Evolutionary conservation across 352 stramenopile genomes (phyloP).

Genomic region (Phytophthora syringae): DNA sequence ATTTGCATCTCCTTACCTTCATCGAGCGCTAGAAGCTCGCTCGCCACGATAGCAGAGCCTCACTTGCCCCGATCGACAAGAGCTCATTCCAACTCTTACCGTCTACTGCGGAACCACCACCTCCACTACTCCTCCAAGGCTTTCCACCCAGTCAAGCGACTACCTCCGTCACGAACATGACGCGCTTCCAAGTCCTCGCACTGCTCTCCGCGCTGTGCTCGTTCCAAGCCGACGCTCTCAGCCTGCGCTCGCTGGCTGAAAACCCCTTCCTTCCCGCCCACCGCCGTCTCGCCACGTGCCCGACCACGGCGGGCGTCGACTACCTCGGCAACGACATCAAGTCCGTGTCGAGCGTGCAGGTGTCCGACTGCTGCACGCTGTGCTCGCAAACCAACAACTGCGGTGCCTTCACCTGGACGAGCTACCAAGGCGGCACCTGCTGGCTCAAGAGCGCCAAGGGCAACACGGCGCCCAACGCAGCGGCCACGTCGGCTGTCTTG

Average conservation of each 20-base stretch:
- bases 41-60: not conserved
- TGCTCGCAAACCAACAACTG: slow-evolving; percentile 29
- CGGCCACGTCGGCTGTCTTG: slow-evolving; percentile 26
- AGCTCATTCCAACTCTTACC: slow-evolving; percentile 29
- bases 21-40: no score
- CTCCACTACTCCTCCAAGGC: slow-evolving; percentile 24
- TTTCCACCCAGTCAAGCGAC: slow-evolving; percentile 25
- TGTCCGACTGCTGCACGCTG: slow-evolving; percentile 33
- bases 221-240: slow-evolving; percentile 18
- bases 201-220: slow-evolving; percentile 26
- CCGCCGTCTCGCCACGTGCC: slow-evolving; percentile 27
- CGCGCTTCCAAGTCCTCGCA: slow-evolving; percentile 13
- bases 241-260: slow-evolving; percentile 22
- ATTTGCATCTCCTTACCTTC: slow-evolving; percentile 4
- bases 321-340: slow-evolving; percentile 58
- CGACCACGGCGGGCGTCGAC: slow-evolving; percentile 44
- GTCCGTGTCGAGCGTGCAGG: slow-evolving; percentile 9
- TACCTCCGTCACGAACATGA: slow-evolving; percentile 18
- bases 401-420: slow-evolving; percentile 35
- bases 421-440: slow-evolving; percentile 31
- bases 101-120: slow-evolving; percentile 31
- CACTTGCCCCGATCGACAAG: not conserved
- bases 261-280: slow-evolving; percentile 28
- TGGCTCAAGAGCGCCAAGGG: slow-evolving; percentile 41
- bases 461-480: slow-evolving; percentile 18